Conservation (phyloP, 768 basidiomycete species). For the Hygrophoropsis aurantiaca region DNA sequence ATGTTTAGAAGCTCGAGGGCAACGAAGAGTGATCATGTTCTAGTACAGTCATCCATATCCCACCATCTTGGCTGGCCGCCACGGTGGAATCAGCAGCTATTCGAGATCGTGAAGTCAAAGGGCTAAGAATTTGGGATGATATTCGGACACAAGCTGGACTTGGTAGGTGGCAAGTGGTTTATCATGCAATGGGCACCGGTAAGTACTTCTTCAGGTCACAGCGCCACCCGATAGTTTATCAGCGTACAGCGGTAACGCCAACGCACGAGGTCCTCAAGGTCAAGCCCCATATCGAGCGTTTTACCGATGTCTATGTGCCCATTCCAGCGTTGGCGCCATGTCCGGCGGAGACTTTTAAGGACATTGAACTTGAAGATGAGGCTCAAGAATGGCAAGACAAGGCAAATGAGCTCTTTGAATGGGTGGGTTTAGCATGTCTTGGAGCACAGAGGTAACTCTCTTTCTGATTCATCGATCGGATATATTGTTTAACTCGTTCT, state of each 20-base stretch:
- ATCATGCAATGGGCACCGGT: conserved; percentile 15
- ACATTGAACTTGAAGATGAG: conserved; percentile 24
- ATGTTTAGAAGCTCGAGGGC: neutral
- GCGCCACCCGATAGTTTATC: conserved; percentile 5
- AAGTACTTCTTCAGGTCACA: neutral
- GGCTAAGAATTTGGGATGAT: conserved; percentile 51
- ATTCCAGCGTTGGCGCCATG: conserved; percentile 26
- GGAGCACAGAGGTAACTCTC: conserved; percentile 59
- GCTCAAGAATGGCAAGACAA: conserved; percentile 53
- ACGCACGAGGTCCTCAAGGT: conserved; percentile 10
- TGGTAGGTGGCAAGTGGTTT: conserved; percentile 47
- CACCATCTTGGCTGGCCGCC: conserved; percentile 40
- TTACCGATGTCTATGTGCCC: conserved; percentile 44
- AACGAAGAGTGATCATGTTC: conserved; percentile 7
- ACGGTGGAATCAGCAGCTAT: conserved; percentile 31
- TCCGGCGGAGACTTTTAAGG: conserved; percentile 16
- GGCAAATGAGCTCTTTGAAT: conserved; percentile 57
- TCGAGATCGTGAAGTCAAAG: conserved; percentile 37
- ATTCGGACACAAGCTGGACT: conserved; percentile 32
- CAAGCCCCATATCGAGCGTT: conserved; percentile 19
- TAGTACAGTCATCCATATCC: conserved; percentile 46
- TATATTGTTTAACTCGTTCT: neutral
- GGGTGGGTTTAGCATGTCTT: conserved; percentile 69
- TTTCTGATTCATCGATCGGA: neutral
- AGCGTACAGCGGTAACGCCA: neutral